Evolutionary conservation across 257 asterid species (phyloP), one percentile per base, ranked within the genome.

Genomic region (Thymus quinquecostatus): DNA sequence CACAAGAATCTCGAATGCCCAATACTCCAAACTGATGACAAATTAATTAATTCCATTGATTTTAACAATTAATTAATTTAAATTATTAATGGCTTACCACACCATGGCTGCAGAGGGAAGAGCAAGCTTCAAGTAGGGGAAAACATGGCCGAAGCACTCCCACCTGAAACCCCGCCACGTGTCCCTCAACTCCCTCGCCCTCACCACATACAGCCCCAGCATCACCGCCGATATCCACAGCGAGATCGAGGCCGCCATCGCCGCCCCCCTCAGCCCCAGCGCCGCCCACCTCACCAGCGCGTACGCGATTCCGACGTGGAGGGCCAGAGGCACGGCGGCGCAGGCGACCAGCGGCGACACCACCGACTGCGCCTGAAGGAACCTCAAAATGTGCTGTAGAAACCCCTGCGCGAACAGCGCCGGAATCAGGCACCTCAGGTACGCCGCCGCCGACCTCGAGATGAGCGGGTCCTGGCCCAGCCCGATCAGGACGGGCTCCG

Each of bases 1-100:
- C 45, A 94, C 98, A 10, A 91, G 95, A 75, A 85, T 68, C 90
- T 94, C 99, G 44, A 87, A 89, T 60, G 96, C 97, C 90, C 97
- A 87, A 28, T 80, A 84, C 76, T 94, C 97, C 84, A 94, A 68
- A 74, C 97, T 94, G 87, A 21, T 21, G 21, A 21, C 21, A 21
- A 21, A 21, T 21, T 21, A 0, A 21, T 21, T 21, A 0, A 21
- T 21, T 21, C 21, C 21, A 21, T 21, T 21, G 0, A 21, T 21
- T 21, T 21, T 21, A 21, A 21, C 21, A 21, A 21, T 21, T 21
- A 21, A n/a, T n/a, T n/a, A n/a, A n/a, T n/a, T n/a, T n/a, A n/a
- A n/a, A n/a, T n/a, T n/a, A n/a, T n/a, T n/a, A n/a, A n/a, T n/a
- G n/a, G n/a, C n/a, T n/a, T 30, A 87, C 96, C 92, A 87, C n/a